phyloP scores from a whole-genome alignment of 139 green algal genomes.

The Diplosphaera chodatii region DNA sequence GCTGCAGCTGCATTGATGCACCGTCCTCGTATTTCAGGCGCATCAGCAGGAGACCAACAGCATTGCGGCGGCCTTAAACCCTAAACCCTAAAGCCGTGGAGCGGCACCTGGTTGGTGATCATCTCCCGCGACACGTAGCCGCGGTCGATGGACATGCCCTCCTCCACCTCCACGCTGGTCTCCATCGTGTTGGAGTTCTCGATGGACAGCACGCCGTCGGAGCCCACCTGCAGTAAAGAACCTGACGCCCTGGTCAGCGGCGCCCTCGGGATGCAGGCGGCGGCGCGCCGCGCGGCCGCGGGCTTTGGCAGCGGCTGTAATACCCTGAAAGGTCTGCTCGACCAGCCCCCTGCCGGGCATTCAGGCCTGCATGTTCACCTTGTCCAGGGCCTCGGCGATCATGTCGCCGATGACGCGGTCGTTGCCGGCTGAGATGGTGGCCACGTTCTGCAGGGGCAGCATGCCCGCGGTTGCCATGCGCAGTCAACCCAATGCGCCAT shows the following conservation, averaged over 20 bases:
- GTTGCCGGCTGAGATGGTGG: constrained; percentile 78
- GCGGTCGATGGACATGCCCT: constrained; percentile 97
- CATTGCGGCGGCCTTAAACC: too few relatives aligned
- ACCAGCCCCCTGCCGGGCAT: too few relatives aligned
- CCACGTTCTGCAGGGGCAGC: constrained; percentile 38
- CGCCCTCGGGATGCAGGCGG: too few relatives aligned
- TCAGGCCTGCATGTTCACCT: constrained; percentile 36
- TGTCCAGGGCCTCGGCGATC: constrained; percentile 86
- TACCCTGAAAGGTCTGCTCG: too few relatives aligned
- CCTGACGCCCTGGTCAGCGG: too few relatives aligned
- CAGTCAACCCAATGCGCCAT: too few relatives aligned
- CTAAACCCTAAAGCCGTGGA: too few relatives aligned
- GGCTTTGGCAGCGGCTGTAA: too few relatives aligned
- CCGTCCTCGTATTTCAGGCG: too few relatives aligned
- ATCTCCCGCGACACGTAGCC: constrained; percentile 97
- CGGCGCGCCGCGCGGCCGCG: too few relatives aligned
- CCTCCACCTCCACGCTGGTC: constrained; percentile 84
- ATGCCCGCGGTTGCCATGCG: not conserved
- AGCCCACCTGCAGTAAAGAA: constrained; percentile 34
- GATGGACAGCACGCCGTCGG: constrained; percentile 92
- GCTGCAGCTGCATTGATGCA: too few relatives aligned
- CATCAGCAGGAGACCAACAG: too few relatives aligned
- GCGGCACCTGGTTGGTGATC: constrained; percentile 68
- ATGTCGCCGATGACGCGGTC: constrained; percentile 72
- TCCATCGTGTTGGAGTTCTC: constrained; percentile 76